Percentiles rank a stretch among this genome's conserved stretches.
phyloP scores from a whole-genome alignment of 2,329 filamentous ascomycete genomes.

The Didymella glomerata region DNA sequence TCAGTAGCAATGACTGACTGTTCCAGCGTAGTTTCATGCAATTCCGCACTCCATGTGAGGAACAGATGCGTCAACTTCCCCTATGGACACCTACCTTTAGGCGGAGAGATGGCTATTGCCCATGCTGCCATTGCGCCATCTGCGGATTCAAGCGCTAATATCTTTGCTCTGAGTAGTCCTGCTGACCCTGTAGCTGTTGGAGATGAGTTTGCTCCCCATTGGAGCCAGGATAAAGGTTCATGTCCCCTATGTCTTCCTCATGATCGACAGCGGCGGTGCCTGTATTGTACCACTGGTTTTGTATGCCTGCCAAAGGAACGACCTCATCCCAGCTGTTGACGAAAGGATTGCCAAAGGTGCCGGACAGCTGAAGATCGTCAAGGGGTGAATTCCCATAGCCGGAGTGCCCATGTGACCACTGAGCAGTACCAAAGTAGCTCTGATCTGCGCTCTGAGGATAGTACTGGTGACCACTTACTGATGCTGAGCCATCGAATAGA shows the following conservation, averaged over 20 bases:
- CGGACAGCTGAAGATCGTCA: not conserved
- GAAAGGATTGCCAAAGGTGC: conserved; percentile 33
- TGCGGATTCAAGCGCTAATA: too few relatives aligned
- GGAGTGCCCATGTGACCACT: not conserved
- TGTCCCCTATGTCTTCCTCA: not conserved
- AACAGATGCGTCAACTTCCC: not conserved
- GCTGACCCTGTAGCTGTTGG: not conserved
- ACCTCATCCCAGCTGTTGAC: conserved; percentile 35
- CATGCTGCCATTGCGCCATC: not conserved
- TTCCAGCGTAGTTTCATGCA: too few relatives aligned
- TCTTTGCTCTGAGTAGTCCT: not conserved
- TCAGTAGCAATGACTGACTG: not conserved
- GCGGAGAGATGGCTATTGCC: not conserved
- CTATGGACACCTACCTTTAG: not conserved
- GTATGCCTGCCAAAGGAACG: conserved; percentile 22
- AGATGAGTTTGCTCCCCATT: not conserved
- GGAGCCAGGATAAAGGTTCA: not conserved
- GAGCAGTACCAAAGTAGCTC: not conserved
- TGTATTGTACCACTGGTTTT: conserved; percentile 21
- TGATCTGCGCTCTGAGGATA: not conserved
- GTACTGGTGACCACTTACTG: not conserved
- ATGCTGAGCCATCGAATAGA: not conserved
- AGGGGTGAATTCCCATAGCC: not conserved
- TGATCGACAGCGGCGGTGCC: not conserved
- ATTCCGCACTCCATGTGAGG: not conserved